Evolutionary conservation across 2,329 filamentous ascomycete genomes (phyloP).

Genomic region (Aureobasidium sp.): DNA sequence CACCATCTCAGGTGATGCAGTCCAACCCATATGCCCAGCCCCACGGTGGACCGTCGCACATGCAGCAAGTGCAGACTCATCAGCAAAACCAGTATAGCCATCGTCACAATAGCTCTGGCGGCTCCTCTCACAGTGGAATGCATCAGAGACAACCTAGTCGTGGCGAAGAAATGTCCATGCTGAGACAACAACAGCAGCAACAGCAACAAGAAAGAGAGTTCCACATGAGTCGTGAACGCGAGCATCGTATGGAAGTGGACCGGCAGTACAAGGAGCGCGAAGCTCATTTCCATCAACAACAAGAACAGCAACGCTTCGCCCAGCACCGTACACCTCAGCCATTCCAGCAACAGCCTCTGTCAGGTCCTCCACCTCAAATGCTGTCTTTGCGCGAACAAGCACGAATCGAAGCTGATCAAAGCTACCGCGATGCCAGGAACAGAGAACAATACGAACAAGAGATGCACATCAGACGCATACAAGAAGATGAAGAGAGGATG

Average conservation of each 20-base stretch:
- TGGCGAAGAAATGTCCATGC: slow-evolving; percentile 21
- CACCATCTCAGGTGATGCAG: slow-evolving; percentile 22
- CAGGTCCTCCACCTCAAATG: neutral
- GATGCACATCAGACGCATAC: neutral
- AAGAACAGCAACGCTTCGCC: slow-evolving; percentile 8
- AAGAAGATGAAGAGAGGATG: slow-evolving; percentile 13
- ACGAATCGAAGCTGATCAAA: slow-evolving; percentile 3
- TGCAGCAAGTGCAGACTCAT: slow-evolving; percentile 20
- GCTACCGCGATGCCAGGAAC: slow-evolving; percentile 4
- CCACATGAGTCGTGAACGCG: slow-evolving; percentile 5
- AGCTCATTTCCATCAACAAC: slow-evolving; percentile 7
- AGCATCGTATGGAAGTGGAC: slow-evolving; percentile 13
- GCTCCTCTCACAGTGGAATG: slow-evolving; percentile 18
- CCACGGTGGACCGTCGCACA: neutral
- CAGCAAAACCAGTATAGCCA: slow-evolving; percentile 25
- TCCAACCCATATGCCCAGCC: slow-evolving; percentile 24
- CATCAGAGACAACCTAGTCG: slow-evolving; percentile 25
- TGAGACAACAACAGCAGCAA: slow-evolving; percentile 17
- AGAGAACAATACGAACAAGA: slow-evolving; percentile 6
- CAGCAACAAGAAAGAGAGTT: slow-evolving; percentile 17
- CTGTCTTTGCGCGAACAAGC: slow-evolving; percentile 9
- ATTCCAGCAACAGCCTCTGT: neutral
- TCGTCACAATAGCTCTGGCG: slow-evolving; percentile 26
- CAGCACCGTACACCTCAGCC: neutral
- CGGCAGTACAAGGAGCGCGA: slow-evolving; percentile 12